These are phyloP conservation scores for Ogataea dorogensis DNA, from an alignment of 805 yeast species.

Conservation along the genomic window DNA sequence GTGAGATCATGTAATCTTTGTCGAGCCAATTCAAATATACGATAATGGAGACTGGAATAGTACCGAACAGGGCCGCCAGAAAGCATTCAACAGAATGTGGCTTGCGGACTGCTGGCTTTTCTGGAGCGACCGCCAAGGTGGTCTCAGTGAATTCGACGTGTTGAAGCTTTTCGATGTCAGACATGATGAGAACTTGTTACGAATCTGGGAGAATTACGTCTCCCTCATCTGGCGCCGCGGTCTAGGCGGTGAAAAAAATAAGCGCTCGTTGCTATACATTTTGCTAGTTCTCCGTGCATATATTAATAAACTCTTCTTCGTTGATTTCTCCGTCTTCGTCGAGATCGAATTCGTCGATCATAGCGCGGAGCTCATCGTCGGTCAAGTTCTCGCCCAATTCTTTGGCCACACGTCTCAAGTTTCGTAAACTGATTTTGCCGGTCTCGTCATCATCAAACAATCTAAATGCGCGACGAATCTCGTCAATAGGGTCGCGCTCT, in stretches of 20 bases:
- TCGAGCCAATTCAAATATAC: conserved; percentile 17
- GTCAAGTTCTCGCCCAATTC: conserved; percentile 89
- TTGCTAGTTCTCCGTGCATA: conserved; percentile 70
- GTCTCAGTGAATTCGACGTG: conserved; percentile 3
- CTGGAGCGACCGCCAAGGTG: conserved; percentile 1
- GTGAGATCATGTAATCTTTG: conserved; percentile 11
- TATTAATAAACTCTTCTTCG: conserved; percentile 86
- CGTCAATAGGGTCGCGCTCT: conserved; percentile 90
- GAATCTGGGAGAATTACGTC: conserved; percentile 3
- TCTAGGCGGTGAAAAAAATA: conserved; percentile 2
- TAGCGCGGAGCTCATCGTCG: conserved; percentile 90
- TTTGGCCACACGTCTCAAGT: conserved; percentile 83
- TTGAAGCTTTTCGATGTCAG: conserved; percentile 8
- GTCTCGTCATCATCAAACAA: conserved; percentile 86
- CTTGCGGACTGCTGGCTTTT: neutral
- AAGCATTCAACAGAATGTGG: conserved; percentile 6
- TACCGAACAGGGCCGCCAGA: conserved; percentile 5
- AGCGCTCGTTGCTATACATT: neutral
- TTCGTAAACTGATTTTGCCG: conserved; percentile 79
- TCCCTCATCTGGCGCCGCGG: conserved; percentile 9
- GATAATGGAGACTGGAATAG: conserved; percentile 9
- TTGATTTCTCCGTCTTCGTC: conserved; percentile 95
- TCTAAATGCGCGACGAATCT: conserved; percentile 83
- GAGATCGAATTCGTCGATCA: conserved; percentile 96
- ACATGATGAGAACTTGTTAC: conserved; percentile 1